Percentiles rank a stretch among this genome's conserved stretches.
These are phyloP conservation scores for Verticillium isaacii DNA, from an alignment of 2,329 filamentous ascomycete genomes.

Conservation along the genomic window DNA sequence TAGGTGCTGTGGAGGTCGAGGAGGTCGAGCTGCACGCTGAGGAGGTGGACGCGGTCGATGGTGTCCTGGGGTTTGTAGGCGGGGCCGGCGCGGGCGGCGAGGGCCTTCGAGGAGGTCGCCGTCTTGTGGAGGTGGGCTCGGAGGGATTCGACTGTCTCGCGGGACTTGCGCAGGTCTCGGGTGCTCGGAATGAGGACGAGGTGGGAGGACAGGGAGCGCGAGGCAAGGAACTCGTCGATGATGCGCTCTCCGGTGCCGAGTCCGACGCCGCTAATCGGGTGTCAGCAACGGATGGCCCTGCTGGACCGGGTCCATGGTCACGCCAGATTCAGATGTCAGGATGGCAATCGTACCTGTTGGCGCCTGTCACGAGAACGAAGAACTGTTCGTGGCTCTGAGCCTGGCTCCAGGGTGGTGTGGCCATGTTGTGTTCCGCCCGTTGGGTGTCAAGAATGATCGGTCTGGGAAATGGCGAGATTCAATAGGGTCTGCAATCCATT, in stretches of 20 bases:
- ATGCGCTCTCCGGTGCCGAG: constrained; percentile 78
- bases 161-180: constrained; percentile 67
- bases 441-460: neutral
- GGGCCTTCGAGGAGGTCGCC: constrained; percentile 31
- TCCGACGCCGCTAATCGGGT: constrained; percentile 67
- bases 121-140: constrained; percentile 54
- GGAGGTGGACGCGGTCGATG: constrained; percentile 49
- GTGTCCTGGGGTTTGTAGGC: constrained; percentile 35
- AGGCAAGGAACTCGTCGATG: constrained; percentile 81
- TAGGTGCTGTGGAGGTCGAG: constrained; percentile 52
- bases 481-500: neutral
- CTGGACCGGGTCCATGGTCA: neutral
- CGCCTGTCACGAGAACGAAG: constrained; percentile 74
- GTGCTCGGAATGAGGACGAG: constrained; percentile 83
- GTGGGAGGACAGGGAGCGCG: constrained; percentile 60
- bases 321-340: neutral
- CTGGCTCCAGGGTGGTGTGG: constrained; percentile 27
- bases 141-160: constrained; percentile 63
- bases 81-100: constrained; percentile 31
- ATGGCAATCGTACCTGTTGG: constrained; percentile 63
- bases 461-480: neutral
- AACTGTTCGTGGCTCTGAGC: constrained; percentile 37
- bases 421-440: constrained; percentile 1
- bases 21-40: constrained; percentile 55
- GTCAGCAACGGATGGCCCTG: constrained; percentile 20